Conservation (phyloP, 164 flowering plant genomes). For the Aristolochia fimbriata region DNA sequence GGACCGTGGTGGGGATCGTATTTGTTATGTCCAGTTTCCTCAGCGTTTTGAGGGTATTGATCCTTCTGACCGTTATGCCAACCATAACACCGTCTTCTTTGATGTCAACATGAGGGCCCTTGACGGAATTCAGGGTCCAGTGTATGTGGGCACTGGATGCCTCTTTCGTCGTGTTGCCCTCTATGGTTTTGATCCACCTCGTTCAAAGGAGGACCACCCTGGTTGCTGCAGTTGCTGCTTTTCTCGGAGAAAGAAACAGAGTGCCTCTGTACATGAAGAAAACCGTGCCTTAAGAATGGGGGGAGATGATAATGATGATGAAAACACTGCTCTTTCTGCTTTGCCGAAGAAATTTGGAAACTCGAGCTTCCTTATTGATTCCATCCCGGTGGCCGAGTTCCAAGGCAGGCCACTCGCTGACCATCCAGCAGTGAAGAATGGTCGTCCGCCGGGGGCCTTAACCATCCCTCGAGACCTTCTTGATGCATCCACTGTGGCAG, state of each 20-base stretch:
- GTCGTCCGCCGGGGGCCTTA: conserved; percentile 66
- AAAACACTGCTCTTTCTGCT: conserved; percentile 35
- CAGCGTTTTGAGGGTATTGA: conserved; percentile 89
- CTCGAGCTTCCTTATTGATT: conserved; percentile 53
- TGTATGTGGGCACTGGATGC: conserved; percentile 77
- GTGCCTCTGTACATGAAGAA: conserved; percentile 17
- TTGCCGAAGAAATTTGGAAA: conserved; percentile 75
- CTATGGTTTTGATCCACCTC: conserved; percentile 72
- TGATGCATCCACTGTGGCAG: conserved; percentile 70
- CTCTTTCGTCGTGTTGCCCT: conserved; percentile 71
- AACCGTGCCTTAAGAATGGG: conserved; percentile 27
- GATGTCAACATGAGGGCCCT: conserved; percentile 89
- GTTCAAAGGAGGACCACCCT: conserved; percentile 6
- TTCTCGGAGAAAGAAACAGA: conserved; percentile 12
- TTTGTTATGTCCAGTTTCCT: conserved; percentile 80
- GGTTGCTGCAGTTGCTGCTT: conserved; percentile 24
- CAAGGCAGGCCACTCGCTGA: conserved; percentile 79
- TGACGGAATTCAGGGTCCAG: conserved; percentile 77
- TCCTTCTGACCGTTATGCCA: conserved; percentile 79
- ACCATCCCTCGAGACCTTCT: conserved; percentile 59
- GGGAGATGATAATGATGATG: conserved; percentile 39
- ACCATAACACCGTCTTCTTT: conserved; percentile 77
- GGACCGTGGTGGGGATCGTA: conserved; percentile 71
- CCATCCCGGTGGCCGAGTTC: conserved; percentile 60
- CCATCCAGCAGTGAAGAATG: conserved; percentile 60